A percentile compares a stretch with the other conserved stretches of the same genome.
phyloP scores from a whole-genome alignment of 805 yeast species.

The Candida arabinofermentans region DNA sequence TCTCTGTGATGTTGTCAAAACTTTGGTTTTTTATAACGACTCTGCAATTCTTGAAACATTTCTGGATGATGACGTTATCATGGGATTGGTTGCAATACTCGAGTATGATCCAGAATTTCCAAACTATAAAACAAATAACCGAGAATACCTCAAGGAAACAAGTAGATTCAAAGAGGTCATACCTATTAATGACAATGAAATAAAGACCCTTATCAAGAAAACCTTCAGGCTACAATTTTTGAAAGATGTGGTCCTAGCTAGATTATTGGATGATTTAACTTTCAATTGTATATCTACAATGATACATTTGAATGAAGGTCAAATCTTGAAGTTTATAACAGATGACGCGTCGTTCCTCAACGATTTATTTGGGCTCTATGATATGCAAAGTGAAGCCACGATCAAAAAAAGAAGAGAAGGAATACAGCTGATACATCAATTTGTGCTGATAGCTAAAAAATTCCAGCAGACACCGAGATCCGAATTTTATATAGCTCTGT shows the following conservation, averaged over 20 bases:
- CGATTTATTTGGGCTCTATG: slow-evolving; percentile 57
- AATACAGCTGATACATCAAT: slow-evolving; percentile 74
- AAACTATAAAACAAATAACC: slow-evolving; percentile 69
- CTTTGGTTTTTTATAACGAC: slow-evolving; percentile 70
- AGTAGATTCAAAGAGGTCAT: slow-evolving; percentile 67
- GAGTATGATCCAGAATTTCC: slow-evolving; percentile 93
- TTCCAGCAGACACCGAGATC: slow-evolving; percentile 58
- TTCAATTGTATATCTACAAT: slow-evolving; percentile 61
- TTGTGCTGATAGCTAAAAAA: slow-evolving; percentile 68
- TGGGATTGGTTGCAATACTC: slow-evolving; percentile 69
- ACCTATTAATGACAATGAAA: slow-evolving; percentile 49
- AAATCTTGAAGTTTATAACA: slow-evolving; percentile 56
- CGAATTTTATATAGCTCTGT: slow-evolving; percentile 58
- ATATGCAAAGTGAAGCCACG: slow-evolving; percentile 12
- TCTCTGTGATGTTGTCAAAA: slow-evolving; percentile 70
- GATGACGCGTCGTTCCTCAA: slow-evolving; percentile 49
- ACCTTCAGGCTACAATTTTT: slow-evolving; percentile 78
- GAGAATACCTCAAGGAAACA: slow-evolving; percentile 57
- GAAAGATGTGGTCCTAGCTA: slow-evolving; percentile 81
- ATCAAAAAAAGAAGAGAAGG: slow-evolving; percentile 54
- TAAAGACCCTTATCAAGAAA: slow-evolving; percentile 57
- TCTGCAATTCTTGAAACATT: slow-evolving; percentile 53
- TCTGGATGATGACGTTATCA: slow-evolving; percentile 46
- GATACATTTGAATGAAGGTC: slow-evolving; percentile 66
- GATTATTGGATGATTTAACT: slow-evolving; percentile 78